Conservation (phyloP, 2,329 filamentous ascomycete species). For the Xylaria sp. region DNA sequence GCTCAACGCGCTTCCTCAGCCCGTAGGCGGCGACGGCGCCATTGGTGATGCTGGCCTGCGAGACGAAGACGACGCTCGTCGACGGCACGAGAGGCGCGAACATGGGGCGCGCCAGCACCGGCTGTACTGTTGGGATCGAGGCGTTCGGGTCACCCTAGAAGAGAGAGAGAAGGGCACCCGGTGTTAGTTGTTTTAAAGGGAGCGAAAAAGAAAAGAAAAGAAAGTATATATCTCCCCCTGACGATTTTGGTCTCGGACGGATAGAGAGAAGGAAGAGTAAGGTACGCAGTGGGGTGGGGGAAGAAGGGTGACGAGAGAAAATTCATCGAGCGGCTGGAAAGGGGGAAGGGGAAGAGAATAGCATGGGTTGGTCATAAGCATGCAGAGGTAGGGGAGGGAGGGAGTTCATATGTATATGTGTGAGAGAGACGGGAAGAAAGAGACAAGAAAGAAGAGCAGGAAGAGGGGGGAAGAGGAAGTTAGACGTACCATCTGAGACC, state of each 20-base stretch:
- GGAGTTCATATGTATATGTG: not conserved
- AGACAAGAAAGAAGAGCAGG: not conserved
- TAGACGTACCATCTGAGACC: conserved; percentile 78
- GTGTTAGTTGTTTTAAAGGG: conserved; percentile 1
- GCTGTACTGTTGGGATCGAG: conserved; percentile 88
- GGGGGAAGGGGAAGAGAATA: not conserved
- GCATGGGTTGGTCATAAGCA: not conserved
- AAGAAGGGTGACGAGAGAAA: too few relatives aligned
- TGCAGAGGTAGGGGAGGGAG: too few relatives aligned
- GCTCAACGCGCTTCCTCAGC: conserved; percentile 80
- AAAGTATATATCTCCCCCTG: too few relatives aligned
- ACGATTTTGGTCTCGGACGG: too few relatives aligned
- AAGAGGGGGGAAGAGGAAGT: conserved; percentile 9
- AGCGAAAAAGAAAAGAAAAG: not conserved
- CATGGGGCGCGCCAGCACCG: conserved; percentile 85
- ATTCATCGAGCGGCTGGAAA: not conserved
- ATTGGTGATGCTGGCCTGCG: conserved; percentile 72
- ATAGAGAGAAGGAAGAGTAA: too few relatives aligned
- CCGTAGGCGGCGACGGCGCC: conserved; percentile 77
- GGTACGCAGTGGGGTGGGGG: not conserved
- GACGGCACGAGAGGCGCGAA: conserved; percentile 79
- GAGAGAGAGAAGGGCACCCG: not conserved
- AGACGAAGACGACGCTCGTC: conserved; percentile 86
- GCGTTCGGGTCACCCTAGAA: conserved; percentile 85
- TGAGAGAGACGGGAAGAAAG: too few relatives aligned